Evolutionary conservation across 1,284 basidiomycete genomes (phyloP), one percentile per base, ranked within the genome.

Genomic region (Ceratobasidium sp.): DNA sequence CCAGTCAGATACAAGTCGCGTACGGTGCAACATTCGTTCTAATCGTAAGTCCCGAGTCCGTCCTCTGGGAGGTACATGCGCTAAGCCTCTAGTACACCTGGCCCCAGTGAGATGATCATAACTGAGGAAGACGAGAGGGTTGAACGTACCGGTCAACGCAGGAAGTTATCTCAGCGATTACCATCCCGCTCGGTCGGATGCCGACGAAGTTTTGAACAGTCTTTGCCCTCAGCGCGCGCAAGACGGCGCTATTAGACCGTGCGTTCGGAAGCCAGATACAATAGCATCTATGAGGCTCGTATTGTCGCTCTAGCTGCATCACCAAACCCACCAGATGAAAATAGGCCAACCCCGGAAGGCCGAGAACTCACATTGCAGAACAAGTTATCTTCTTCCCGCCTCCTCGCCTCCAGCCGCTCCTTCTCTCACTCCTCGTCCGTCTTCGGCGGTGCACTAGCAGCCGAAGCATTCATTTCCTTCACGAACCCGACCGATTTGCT

Each of bases 141-240:
- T 13, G 82, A 87, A 80, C 85, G 66, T 81, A 94, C 92, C 95
- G 90, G 82, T 97, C 96, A 56, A 92, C 89, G 82, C 95, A 97
- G 86, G 95, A 97, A 39, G 91, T 97, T 95, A 80, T 94, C 94
- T 80, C 93, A 93, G 83, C 95, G 94, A 80, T 97, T 95, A 82
- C 97, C 96, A 82, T 97, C 95, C 94, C 94, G 97, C 1, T 92
- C 85, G 79, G 93, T 92, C 33, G 96, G 86, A 4, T 93, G 89
- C 39, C 91, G 88, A 46, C 90, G 89, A 88, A 95, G 93, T 83
- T 93, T 91, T 15, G 90, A 83, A 15, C 90, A 87, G 82, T 93
- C 94, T 6, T 92, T 89, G 42, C 93, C 92, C 82, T 96, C 93
- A 3, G 91, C 90, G 76, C 95, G 94, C 58, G 88, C 89, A 64